Evolutionary conservation across 2,329 filamentous ascomycete species (phyloP).

Genomic region (Meredithiella fracta): DNA sequence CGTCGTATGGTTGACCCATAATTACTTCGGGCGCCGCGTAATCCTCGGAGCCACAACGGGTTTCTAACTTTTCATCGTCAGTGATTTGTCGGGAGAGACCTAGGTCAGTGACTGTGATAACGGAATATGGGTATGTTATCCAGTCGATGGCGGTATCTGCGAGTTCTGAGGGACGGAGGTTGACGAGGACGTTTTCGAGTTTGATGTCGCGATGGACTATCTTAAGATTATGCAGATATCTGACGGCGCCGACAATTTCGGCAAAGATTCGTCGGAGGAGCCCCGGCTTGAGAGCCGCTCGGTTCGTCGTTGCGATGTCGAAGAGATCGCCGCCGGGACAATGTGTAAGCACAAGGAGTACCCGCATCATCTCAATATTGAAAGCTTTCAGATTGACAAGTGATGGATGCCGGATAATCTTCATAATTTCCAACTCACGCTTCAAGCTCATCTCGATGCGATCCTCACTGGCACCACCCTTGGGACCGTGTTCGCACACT

Average conservation of each 20-base stretch:
- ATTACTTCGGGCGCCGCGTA: slow-evolving; percentile 95
- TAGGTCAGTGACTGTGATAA: slow-evolving; percentile 80
- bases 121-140: slow-evolving; percentile 58
- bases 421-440: slow-evolving; percentile 88
- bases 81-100: slow-evolving; percentile 76
- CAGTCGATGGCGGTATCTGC: slow-evolving; percentile 49
- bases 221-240: slow-evolving; percentile 65
- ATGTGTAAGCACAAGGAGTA: slow-evolving; percentile 76
- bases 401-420: slow-evolving; percentile 71
- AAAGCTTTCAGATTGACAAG: slow-evolving; percentile 84
- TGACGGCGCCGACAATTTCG: slow-evolving; percentile 70
- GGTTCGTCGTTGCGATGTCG: slow-evolving; percentile 65
- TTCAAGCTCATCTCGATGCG: slow-evolving; percentile 86
- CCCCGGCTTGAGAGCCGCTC: slow-evolving; percentile 46
- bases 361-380: slow-evolving; percentile 66
- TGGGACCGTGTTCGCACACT: slow-evolving; percentile 85
- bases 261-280: slow-evolving; percentile 76
- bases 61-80: slow-evolving; percentile 76
- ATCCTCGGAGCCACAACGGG: slow-evolving; percentile 88
- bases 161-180: slow-evolving; percentile 54
- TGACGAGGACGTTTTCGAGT: slow-evolving; percentile 89
- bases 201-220: slow-evolving; percentile 98
- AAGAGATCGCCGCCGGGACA: slow-evolving; percentile 91
- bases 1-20: slow-evolving; percentile 88
- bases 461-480: slow-evolving; percentile 82